Evolutionary conservation across 441 rosid genomes (phyloP).

Genomic region (Erodium moschatum): DNA sequence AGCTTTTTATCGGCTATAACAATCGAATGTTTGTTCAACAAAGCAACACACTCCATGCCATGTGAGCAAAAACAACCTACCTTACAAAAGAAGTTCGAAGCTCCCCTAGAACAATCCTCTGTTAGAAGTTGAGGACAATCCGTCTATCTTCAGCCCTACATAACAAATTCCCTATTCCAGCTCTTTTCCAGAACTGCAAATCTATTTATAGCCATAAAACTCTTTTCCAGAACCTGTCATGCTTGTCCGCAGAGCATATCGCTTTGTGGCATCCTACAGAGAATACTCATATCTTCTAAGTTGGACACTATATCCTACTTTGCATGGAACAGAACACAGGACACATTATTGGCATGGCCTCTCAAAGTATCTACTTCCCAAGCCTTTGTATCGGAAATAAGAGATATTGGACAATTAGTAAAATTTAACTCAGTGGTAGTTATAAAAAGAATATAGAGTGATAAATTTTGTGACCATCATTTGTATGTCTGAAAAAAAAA

Average conservation of each 20-base stretch:
- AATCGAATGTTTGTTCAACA: conserved; percentile 80
- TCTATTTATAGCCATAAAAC: conserved; percentile 59
- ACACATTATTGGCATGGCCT: conserved; percentile 57
- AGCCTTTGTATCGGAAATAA: conserved; percentile 65
- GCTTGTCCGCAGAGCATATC: conserved; percentile 73
- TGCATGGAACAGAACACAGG: conserved; percentile 66
- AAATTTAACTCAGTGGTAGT: background rate
- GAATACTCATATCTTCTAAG: conserved; percentile 81
- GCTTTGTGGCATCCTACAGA: conserved; percentile 80
- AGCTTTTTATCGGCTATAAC: conserved; percentile 64
- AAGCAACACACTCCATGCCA: conserved; percentile 76
- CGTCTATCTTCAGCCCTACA: conserved; percentile 75
- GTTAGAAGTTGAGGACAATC: conserved; percentile 62
- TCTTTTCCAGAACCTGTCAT: conserved; percentile 84
- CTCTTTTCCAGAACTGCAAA: conserved; percentile 76
- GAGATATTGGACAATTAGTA: background rate
- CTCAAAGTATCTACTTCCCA: conserved; percentile 83
- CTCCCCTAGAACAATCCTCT: conserved; percentile 65
- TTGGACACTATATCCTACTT: conserved; percentile 78
- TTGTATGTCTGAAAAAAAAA: too few species aligned
- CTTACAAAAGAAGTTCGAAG: conserved; percentile 63
- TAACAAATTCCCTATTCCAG: conserved; percentile 69
- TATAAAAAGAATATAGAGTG: background rate
- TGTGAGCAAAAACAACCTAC: conserved; percentile 66
- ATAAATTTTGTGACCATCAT: background rate